Conservation (phyloP, 345 rosid genomes). For the Populus alba region DNA sequence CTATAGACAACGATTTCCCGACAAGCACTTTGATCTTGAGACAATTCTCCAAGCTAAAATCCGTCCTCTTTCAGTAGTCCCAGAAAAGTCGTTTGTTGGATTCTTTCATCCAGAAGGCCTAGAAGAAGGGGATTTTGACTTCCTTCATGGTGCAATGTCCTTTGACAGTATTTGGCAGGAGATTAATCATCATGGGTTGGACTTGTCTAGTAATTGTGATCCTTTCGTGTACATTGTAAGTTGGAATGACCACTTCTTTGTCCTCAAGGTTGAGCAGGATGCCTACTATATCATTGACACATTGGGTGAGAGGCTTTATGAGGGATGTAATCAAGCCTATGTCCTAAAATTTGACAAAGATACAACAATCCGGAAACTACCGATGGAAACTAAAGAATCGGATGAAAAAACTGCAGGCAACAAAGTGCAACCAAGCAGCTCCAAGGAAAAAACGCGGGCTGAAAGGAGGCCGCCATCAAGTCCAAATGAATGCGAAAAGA, state of each 20-base stretch:
- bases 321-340: conserved; percentile 63
- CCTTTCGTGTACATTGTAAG: conserved; percentile 53
- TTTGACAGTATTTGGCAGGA: conserved; percentile 71
- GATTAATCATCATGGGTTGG: conserved; percentile 25
- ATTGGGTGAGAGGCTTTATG: conserved; percentile 62
- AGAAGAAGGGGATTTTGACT: conserved; percentile 51
- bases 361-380: conserved; percentile 32
- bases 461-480: neutral
- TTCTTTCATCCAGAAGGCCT: conserved; percentile 61
- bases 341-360: conserved; percentile 51
- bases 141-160: conserved; percentile 64
- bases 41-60: conserved; percentile 59
- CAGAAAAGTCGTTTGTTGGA: conserved; percentile 56
- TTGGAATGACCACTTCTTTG: conserved; percentile 74
- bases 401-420: conserved; percentile 20
- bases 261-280: conserved; percentile 54
- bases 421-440: neutral
- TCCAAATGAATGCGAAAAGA: neutral
- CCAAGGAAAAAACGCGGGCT: conserved; percentile 11
- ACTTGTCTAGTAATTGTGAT: conserved; percentile 8
- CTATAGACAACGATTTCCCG: conserved; percentile 48
- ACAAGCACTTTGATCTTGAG: conserved; percentile 72
- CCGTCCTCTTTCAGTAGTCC: conserved; percentile 37
- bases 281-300: conserved; percentile 70
- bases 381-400: conserved; percentile 11